Percentiles rank a stretch among this genome's conserved stretches.
Conservation (phyloP, 83 land plant species). For the Picea abies region DNA sequence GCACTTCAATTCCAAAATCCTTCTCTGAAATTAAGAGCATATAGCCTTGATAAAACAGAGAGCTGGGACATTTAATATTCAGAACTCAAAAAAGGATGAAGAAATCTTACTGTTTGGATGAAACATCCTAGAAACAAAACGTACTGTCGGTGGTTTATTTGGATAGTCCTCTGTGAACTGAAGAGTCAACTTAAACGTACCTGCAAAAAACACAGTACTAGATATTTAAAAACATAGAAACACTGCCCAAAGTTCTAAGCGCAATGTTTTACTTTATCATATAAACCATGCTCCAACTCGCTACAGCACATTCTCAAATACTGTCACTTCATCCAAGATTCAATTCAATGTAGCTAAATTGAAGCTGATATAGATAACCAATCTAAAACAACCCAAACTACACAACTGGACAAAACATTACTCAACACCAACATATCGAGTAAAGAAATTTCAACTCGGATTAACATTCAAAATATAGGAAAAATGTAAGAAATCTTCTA, state of each 20-base stretch:
- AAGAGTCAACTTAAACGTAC: constrained; percentile 63
- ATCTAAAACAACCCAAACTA: no score
- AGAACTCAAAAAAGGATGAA: not conserved
- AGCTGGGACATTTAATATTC: not conserved
- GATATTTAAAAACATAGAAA: not conserved
- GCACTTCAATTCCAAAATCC: not conserved
- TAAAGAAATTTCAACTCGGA: no score
- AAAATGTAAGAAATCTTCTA: no score
- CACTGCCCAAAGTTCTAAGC: not conserved
- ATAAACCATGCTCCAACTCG: not conserved
- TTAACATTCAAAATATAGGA: no score
- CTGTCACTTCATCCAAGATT: no score
- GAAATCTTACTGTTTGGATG: constrained; percentile 76
- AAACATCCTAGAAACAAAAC: constrained; percentile 70
- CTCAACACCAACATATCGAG: no score
- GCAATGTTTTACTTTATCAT: not conserved
- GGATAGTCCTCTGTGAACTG: constrained; percentile 63
- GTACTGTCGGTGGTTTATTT: constrained; percentile 57
- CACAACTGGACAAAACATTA: no score
- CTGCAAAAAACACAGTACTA: constrained; percentile 27
- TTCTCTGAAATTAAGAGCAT: not conserved
- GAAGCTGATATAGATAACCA: no score
- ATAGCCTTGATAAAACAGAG: not conserved
- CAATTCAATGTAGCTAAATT: no score
- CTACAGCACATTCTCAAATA: no score